Evolutionary conservation across 257 asterid species (phyloP), one percentile per base, ranked within the genome.

Genomic region (Pogostemon cablin): DNA sequence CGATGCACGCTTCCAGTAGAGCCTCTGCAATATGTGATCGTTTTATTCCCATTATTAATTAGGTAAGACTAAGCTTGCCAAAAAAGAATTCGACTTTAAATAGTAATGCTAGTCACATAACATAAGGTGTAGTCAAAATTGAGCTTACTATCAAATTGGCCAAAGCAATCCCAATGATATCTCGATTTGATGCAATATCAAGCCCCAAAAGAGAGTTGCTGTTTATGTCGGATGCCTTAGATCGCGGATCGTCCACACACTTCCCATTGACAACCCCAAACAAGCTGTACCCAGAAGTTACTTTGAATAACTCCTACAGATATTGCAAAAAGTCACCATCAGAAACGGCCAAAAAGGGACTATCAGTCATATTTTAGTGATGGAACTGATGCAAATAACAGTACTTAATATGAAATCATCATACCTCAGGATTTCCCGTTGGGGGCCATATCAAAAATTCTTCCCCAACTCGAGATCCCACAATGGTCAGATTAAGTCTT

Each of bases 381-480:
- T n/a, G 43, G 40, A 3, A 55, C 59, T 25, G 32, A 25, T 25
- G 32, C 32, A 25, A 25, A 25, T 25, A 25, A 25, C 25, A 25
- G 47, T 3, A 62, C 20, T 56, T 70, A 47, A 25, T 73, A 9
- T 9, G 10, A 70, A 53, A 76, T 62, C 47, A 55, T 47, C 77
- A 54, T 70, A 95, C 99, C 98, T 95, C 98, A 17, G 93, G 99
- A 81, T 95, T 86, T 79, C 88, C 91, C 1, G 95, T 88, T 68
- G 79, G 86, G 70, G 98, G 99, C 99, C 99, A 91, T 78, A 95
- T 89, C 82, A 95, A 80, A 82, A 95, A 95, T 41, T 91, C 98
- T 78, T 95, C 99, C 85, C 97, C 98, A 85, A 95, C 98, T 77
- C 90, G 95, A 80, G 99, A 90, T 77, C 98, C 97, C 72, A 91